These are phyloP conservation scores for Phytopythium helicoides DNA, from an alignment of 352 stramenopile species.

Conservation along the genomic window DNA sequence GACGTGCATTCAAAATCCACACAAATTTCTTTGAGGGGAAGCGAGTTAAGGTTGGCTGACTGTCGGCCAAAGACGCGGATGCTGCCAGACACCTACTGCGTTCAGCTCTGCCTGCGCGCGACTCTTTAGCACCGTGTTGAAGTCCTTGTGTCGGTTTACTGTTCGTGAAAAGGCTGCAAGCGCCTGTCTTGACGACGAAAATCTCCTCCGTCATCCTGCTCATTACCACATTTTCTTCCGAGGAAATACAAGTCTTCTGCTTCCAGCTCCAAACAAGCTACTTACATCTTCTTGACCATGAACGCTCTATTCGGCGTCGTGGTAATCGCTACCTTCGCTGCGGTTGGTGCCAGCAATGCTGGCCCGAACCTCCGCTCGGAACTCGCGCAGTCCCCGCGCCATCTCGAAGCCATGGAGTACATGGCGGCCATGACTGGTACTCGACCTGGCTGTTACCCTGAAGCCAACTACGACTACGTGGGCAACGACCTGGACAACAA, in stretches of 20 bases:
- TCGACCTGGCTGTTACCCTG: not conserved
- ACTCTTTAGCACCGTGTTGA: no score
- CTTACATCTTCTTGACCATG: not conserved
- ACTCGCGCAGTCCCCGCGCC: not conserved
- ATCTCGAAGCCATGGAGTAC: slow-evolving; percentile 1
- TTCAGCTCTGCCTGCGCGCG: no score
- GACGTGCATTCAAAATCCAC: no score
- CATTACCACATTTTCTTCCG: slow-evolving; percentile 1
- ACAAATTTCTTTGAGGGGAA: no score
- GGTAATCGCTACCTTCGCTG: not conserved
- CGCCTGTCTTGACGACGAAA: not conserved
- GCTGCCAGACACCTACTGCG: no score
- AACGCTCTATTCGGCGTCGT: not conserved
- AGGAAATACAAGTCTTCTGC: slow-evolving; percentile 1
- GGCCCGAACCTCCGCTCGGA: not conserved
- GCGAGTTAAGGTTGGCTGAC: no score
- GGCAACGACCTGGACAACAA: slow-evolving; percentile 6
- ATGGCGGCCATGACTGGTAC: not conserved
- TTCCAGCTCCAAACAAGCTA: not conserved
- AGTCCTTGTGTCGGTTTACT: not conserved
- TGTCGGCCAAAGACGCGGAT: no score
- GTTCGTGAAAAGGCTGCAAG: not conserved
- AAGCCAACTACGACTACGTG: slow-evolving; percentile 6
- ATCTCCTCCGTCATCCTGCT: not conserved
- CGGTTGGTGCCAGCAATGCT: not conserved